Evolutionary conservation across 2,329 filamentous ascomycete species (phyloP).

Genomic region (Cadophora sp.): DNA sequence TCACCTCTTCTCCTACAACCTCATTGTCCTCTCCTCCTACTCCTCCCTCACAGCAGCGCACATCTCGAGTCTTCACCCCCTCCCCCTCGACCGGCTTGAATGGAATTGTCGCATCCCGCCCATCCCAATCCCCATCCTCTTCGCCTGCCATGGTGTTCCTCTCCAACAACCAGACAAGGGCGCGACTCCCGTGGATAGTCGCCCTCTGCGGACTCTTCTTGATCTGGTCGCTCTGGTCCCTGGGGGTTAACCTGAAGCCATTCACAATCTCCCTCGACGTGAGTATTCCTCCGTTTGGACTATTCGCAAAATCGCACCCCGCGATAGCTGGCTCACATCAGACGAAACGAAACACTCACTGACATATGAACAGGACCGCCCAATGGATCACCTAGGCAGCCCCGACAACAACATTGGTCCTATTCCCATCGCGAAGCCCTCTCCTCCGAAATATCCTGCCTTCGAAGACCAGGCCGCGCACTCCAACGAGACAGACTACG

Average conservation of each 20-base stretch:
- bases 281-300: not conserved
- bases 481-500: not conserved
- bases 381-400: not conserved
- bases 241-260: constrained; percentile 9
- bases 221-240: constrained; percentile 19
- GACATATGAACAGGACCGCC: not conserved
- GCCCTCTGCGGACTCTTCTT: constrained; percentile 15
- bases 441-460: constrained; percentile 6
- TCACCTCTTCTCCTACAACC: not conserved
- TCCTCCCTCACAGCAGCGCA: constrained; percentile 1
- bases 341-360: not conserved
- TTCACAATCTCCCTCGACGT: constrained; percentile 3
- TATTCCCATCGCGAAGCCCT: not conserved
- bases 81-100: not conserved
- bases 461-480: not conserved
- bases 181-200: constrained; percentile 10
- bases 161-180: constrained; percentile 12
- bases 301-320: not conserved
- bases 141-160: not conserved
- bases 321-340: not conserved
- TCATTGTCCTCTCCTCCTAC: not conserved
- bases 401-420: constrained; percentile 4
- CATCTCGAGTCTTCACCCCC: not conserved
- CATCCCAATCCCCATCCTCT: not conserved
- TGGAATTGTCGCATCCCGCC: constrained; percentile 6